phyloP scores from a whole-genome alignment of 441 rosid species.

The Adansonia rubrostipa region DNA sequence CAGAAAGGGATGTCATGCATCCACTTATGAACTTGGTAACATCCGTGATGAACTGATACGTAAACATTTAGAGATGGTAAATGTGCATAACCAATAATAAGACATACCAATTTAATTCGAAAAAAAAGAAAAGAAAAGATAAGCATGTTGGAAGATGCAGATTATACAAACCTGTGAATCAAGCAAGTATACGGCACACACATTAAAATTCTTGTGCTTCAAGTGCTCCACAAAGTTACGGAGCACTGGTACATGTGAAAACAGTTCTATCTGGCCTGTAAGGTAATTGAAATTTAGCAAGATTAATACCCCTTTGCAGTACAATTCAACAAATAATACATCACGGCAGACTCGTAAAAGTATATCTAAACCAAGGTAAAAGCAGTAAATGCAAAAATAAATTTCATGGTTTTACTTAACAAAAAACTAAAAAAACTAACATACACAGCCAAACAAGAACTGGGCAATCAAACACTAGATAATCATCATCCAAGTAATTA shows the following conservation, averaged over 20 bases:
- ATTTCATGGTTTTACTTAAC: neutral
- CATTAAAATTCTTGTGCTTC: conserved; percentile 72
- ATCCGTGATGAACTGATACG: conserved; percentile 77
- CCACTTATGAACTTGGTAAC: conserved; percentile 94
- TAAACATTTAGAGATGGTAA: conserved; percentile 22
- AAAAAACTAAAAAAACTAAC: neutral
- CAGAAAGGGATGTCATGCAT: conserved; percentile 95
- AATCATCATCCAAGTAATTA: conserved; percentile 70
- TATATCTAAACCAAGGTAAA: neutral
- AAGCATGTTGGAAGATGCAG: conserved; percentile 2
- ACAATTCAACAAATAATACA: neutral
- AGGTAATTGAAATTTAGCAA: conserved; percentile 3
- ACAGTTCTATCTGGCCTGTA: conserved; percentile 90
- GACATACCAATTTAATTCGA: neutral
- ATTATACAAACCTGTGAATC: conserved; percentile 82
- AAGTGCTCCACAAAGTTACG: conserved; percentile 86
- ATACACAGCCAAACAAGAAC: conserved; percentile 36
- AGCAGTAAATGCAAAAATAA: neutral
- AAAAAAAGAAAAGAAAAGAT: neutral
- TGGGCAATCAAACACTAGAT: conserved; percentile 81
- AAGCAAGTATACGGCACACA: conserved; percentile 80
- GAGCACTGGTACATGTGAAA: conserved; percentile 91
- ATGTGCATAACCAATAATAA: conserved; percentile 7
- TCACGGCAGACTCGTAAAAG: neutral
- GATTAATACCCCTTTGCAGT: neutral